phyloP scores from a whole-genome alignment of 768 basidiomycete genomes.

The Chalciporus pseudorubinellus region DNA sequence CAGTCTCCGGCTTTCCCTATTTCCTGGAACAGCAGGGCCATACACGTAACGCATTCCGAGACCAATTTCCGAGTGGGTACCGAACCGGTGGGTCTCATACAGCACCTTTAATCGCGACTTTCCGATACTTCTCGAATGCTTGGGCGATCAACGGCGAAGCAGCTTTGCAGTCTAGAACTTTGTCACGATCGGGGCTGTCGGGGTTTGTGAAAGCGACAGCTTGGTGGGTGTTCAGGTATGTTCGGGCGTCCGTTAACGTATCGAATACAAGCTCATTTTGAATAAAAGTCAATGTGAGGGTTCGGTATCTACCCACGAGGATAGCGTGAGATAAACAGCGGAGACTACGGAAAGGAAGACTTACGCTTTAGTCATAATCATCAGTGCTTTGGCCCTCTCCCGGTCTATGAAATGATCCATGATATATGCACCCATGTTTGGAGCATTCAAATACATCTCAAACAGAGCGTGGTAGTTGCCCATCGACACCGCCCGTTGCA shows the following conservation, averaged over 20 bases:
- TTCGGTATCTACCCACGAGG: slow-evolving; percentile 63
- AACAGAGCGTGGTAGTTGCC: slow-evolving; percentile 95
- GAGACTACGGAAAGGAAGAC: slow-evolving; percentile 31
- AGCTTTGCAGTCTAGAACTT: slow-evolving; percentile 69
- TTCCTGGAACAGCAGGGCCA: slow-evolving; percentile 12
- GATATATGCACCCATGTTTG: slow-evolving; percentile 98
- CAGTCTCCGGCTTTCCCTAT: slow-evolving; percentile 11
- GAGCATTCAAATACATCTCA: slow-evolving; percentile 75
- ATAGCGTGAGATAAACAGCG: slow-evolving; percentile 2
- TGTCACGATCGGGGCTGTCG: slow-evolving; percentile 56
- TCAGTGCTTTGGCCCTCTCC: slow-evolving; percentile 81
- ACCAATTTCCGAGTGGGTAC: slow-evolving; percentile 4
- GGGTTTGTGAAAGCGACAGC: slow-evolving; percentile 68
- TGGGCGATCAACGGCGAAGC: slow-evolving; percentile 55
- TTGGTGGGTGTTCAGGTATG: slow-evolving; percentile 70
- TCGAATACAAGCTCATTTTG: slow-evolving; percentile 86
- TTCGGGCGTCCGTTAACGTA: slow-evolving; percentile 51
- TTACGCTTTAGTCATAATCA: slow-evolving; percentile 92
- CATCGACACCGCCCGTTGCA: slow-evolving; percentile 85
- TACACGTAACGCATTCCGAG: neutral
- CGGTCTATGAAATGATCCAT: slow-evolving; percentile 98
- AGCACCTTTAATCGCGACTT: slow-evolving; percentile 89
- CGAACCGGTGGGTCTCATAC: slow-evolving; percentile 45
- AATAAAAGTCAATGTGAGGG: slow-evolving; percentile 74
- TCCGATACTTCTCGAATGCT: slow-evolving; percentile 79